Base-by-base conservation (phyloP, 2,329 filamentous ascomycete genomes). In the Trichoderma koningiopsis region DNA sequence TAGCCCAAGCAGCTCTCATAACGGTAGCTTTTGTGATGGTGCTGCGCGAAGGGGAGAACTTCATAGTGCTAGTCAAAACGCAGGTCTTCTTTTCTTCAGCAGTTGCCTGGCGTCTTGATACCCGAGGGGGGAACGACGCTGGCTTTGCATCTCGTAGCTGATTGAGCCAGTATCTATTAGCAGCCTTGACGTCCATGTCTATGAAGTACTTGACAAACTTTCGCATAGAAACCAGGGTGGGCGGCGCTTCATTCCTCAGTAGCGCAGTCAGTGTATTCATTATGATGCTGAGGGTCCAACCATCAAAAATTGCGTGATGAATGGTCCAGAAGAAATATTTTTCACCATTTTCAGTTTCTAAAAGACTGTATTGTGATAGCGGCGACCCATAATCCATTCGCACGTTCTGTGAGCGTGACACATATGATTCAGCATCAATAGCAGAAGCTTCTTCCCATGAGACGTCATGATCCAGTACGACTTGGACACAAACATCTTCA, bases 381-480 rank as follows among this genome's bases (percentile, higher is more conserved):
- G 16, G 47, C 11, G 47, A 55, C 2, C 66, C 66, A 53, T 68
- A 68, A 22, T 22, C 11, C 65, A 68, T 61, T 8, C n/a, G 37
- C 11, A 27, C n/a, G 13, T 24, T 35, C 13, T 53, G n/a, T n/a
- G 24, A 29, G 13, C n/a, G n/a, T 1, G 5, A 37, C 8, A 68
- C 10, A 35, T 33, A 60, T 4, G 66, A 63, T 35, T 47, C 43
- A 31, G 62, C 16, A 5, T 62, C 47, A 2, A 13, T 29, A 4
- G 47, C 22, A 1, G 66, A 52, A 27, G 66, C 19, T 14, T 43
- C 59, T 13, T 63, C 47, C 66, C 66, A 68, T 2, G 33, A 52
- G 14, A 33, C 13, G 22, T 72, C 70, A 40, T 63, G 56, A 13
- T 66, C 64, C 4, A 74, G 29, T n/a, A 73, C 52, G 27, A 72